phyloP scores from a whole-genome alignment of 352 stramenopile genomes.

The Phytophthora cryptogea region DNA sequence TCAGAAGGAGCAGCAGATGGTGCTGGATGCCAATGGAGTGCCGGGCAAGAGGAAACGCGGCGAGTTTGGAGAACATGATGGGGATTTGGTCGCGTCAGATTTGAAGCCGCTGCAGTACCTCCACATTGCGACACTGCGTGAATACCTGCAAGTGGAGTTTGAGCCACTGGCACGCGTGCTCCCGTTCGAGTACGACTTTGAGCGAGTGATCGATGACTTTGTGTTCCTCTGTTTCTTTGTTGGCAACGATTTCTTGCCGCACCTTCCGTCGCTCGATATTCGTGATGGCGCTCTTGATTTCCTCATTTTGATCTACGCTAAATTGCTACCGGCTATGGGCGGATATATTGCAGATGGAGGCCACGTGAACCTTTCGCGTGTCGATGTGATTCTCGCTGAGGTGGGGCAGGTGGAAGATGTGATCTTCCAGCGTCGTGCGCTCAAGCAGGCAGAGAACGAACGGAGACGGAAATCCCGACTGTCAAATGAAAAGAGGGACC shows the following conservation, averaged over 20 bases:
- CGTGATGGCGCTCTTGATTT: conserved; percentile 98
- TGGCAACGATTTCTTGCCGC: conserved; percentile 99
- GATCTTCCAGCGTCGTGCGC: conserved; percentile 89
- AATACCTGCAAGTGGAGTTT: conserved; percentile 96
- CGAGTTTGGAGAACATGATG: conserved; percentile 85
- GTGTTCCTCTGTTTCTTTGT: conserved; percentile 99
- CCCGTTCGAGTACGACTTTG: conserved; percentile 96
- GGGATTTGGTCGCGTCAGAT: conserved; percentile 77
- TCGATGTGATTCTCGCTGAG: conserved; percentile 96
- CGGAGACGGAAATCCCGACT: conserved; percentile 66
- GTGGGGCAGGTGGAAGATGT: conserved; percentile 97
- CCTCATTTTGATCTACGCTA: conserved; percentile 97
- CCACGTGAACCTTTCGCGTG: conserved; percentile 93
- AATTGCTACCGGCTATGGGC: conserved; percentile 77
- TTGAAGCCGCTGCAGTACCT: conserved; percentile 94
- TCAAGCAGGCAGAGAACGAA: conserved; percentile 87
- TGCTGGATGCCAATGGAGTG: conserved; percentile 77
- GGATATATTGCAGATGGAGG: conserved; percentile 97
- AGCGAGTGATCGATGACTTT: conserved; percentile 99
- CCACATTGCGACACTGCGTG: conserved; percentile 92
- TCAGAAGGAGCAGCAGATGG: conserved; percentile 62
- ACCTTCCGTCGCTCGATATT: conserved; percentile 98
- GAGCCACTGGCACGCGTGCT: conserved; percentile 73
- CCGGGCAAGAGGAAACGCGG: conserved; percentile 77
- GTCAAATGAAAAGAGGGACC: conserved; percentile 73